phyloP scores from a whole-genome alignment of 2,329 filamentous ascomycete genomes.

The Cladosporium sp. region DNA sequence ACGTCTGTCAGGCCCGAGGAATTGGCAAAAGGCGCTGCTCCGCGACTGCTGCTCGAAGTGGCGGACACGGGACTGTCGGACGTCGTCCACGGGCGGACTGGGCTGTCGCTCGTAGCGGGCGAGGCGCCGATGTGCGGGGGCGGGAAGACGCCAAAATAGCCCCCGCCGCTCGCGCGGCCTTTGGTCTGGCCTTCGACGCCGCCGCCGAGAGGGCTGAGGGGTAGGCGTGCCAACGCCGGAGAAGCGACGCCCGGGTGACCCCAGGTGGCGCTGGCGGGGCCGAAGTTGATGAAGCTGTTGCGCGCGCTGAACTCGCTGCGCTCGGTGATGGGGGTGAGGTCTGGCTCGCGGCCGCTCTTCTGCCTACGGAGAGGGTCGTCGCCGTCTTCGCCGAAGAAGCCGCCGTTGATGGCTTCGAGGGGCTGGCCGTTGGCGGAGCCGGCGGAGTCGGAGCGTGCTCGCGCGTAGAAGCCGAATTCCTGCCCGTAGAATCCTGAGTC shows the following conservation, averaged over 20 bases:
- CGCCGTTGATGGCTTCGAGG: conserved; percentile 69
- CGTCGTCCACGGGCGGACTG: conserved; percentile 2
- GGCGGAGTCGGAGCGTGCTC: conserved; percentile 35
- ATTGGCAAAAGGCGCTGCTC: conserved; percentile 5
- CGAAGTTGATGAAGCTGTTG: conserved; percentile 68
- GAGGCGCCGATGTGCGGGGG: neutral
- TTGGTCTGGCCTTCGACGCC: neutral
- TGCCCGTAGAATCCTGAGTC: conserved; percentile 92
- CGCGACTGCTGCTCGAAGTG: conserved; percentile 11
- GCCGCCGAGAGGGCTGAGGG: conserved; percentile 20
- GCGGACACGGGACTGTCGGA: conserved; percentile 3
- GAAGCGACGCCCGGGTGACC: conserved; percentile 45
- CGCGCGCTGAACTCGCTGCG: conserved; percentile 93
- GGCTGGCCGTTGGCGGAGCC: conserved; percentile 34
- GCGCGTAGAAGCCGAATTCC: conserved; percentile 93
- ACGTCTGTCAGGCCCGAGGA: conserved; percentile 2
- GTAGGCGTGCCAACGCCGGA: conserved; percentile 66
- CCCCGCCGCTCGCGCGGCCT: neutral
- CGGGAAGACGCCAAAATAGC: conserved; percentile 7
- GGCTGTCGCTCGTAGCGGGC: conserved; percentile 8
- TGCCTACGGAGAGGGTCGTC: conserved; percentile 58
- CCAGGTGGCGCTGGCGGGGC: conserved; percentile 51
- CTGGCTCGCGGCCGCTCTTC: conserved; percentile 81
- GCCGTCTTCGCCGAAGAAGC: conserved; percentile 79
- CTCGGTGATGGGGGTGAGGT: conserved; percentile 93